These are phyloP conservation scores for Mortierella sp. DNA, from an alignment of 371 early-diverging fungal genomes.

Conservation along the genomic window DNA sequence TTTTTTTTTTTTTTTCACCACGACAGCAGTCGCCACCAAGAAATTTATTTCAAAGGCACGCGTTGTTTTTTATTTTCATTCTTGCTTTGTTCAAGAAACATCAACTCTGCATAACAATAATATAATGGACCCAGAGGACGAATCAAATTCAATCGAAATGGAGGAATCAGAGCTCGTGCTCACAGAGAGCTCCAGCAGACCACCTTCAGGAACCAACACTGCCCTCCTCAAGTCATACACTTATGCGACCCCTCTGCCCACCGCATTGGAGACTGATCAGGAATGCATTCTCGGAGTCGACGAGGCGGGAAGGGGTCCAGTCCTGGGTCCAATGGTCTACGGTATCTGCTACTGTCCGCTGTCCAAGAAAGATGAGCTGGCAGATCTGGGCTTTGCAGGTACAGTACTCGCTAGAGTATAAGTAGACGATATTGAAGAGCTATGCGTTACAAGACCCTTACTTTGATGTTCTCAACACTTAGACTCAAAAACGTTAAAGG, in stretches of 20 bases:
- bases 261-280: conserved; percentile 56
- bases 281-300: conserved; percentile 94
- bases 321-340: conserved; percentile 98
- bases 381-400: conserved; percentile 85
- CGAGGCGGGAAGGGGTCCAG: conserved; percentile 99
- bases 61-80: conserved; percentile 4
- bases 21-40: no score
- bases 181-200: conserved; percentile 7
- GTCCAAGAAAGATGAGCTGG: conserved; percentile 71
- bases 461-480: no score
- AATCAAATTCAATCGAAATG: conserved; percentile 30
- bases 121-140: conserved; percentile 32
- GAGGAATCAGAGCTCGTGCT: conserved; percentile 18
- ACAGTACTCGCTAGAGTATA: conserved; percentile 14
- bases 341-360: conserved; percentile 83
- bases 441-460: no score
- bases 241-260: conserved; percentile 38
- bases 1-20: no score
- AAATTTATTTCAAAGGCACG: background rate
- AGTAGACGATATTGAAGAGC: no score
- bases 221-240: conserved; percentile 55
- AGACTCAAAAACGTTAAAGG: conserved; percentile 93
- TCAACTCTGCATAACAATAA: background rate
- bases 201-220: conserved; percentile 41
- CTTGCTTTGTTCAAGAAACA: conserved; percentile 1